Conservation (phyloP, 768 basidiomycete genomes). For the Tephrocybe rancida region DNA sequence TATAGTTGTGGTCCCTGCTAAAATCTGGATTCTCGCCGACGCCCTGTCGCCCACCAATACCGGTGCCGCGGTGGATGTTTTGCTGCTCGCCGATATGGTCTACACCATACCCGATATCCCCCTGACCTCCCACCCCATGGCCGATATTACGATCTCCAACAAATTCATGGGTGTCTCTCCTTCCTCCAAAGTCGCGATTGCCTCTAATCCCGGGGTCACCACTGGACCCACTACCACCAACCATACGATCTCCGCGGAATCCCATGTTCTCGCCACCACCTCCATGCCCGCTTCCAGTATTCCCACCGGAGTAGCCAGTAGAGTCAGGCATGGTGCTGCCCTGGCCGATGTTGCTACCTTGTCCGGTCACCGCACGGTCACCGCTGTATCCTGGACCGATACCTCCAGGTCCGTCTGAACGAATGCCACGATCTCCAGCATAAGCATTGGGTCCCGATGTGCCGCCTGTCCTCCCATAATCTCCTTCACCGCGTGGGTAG, state of each 20-base stretch:
- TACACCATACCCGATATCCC: conserved; percentile 1
- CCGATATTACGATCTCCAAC: not conserved
- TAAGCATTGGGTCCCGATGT: not conserved
- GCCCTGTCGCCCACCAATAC: conserved; percentile 7
- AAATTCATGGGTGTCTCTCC: conserved; percentile 1
- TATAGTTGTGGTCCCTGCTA: conserved; percentile 1
- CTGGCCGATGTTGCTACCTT: not conserved
- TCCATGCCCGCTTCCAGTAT: not conserved
- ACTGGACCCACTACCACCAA: conserved; percentile 7
- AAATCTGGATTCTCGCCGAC: not conserved
- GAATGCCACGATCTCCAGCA: not conserved
- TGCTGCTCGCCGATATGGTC: not conserved
- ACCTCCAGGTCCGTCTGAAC: not conserved
- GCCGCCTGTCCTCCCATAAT: not conserved
- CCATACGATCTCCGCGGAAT: conserved; percentile 6
- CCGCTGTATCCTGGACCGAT: not conserved
- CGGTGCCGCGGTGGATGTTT: conserved; percentile 4
- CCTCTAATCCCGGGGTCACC: conserved; percentile 4
- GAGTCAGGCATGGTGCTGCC: too few relatives aligned
- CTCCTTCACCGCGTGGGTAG: not conserved
- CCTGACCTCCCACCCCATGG: not conserved
- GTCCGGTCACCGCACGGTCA: not conserved
- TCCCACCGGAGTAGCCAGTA: not conserved
- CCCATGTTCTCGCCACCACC: conserved; percentile 10
- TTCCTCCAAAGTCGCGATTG: not conserved